These are phyloP conservation scores for Rhodotorula babjevae DNA, from an alignment of 768 basidiomycete genomes.

Conservation along the genomic window DNA sequence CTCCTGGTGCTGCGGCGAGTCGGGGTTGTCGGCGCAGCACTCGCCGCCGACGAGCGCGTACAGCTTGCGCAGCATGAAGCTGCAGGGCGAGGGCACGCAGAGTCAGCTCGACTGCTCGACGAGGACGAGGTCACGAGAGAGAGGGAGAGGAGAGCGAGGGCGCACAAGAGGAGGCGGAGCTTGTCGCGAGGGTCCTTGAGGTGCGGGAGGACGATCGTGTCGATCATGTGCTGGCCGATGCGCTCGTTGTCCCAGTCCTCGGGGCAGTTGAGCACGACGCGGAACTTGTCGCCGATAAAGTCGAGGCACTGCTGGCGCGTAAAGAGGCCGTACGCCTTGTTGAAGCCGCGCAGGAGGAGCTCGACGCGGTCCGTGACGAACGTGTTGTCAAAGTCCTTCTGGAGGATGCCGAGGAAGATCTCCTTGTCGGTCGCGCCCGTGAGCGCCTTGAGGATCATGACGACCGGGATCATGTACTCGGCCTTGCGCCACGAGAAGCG, in stretches of 20 bases:
- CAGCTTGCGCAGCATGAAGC: constrained; percentile 95
- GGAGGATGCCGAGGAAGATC: constrained; percentile 91
- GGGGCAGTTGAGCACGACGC: constrained; percentile 80
- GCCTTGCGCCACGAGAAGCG: constrained; percentile 96
- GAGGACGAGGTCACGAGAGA: too few species aligned
- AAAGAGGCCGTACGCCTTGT: constrained; percentile 83
- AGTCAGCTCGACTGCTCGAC: background rate
- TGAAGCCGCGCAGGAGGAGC: constrained; percentile 87
- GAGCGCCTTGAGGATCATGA: constrained; percentile 90
- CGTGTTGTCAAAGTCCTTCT: constrained; percentile 94
- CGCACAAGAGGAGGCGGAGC: constrained; percentile 87
- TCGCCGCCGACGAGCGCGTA: constrained; percentile 83
- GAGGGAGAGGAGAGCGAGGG: constrained; percentile 33
- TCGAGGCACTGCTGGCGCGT: constrained; percentile 88
- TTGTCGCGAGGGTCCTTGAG: constrained; percentile 82
- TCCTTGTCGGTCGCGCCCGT: constrained; percentile 88
- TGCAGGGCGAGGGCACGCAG: constrained; percentile 45
- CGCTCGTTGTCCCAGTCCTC: constrained; percentile 86
- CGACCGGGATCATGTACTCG: constrained; percentile 96
- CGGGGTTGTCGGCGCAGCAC: constrained; percentile 91
- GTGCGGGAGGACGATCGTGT: constrained; percentile 85
- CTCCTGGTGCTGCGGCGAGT: constrained; percentile 98
- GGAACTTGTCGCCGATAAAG: constrained; percentile 93
- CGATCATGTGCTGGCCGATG: constrained; percentile 74
- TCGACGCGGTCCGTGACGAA: constrained; percentile 97